Percentiles rank a stretch among this genome's conserved stretches.
These are phyloP conservation scores for Terfezia boudieri DNA, from an alignment of 495 filamentous ascomycete genomes.

Conservation along the genomic window DNA sequence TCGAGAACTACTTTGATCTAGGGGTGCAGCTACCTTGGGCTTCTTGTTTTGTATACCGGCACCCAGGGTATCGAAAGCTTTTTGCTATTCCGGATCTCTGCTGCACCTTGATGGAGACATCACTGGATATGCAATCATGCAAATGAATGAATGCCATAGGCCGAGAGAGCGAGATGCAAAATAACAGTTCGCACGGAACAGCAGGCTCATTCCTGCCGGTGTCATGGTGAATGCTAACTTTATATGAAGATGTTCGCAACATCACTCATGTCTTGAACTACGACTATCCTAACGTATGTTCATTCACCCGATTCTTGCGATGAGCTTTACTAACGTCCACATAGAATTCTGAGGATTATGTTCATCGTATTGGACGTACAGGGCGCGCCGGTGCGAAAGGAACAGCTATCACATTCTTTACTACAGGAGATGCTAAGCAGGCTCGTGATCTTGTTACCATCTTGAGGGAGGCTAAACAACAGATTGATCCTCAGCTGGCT, in stretches of 20 bases:
- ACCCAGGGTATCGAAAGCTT: background rate
- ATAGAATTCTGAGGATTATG: constrained; percentile 99
- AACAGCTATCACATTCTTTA: constrained; percentile 90
- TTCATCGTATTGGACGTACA: constrained; percentile 95
- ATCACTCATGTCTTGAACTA: constrained; percentile 99
- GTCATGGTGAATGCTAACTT: constrained; percentile 51
- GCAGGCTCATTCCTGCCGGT: constrained; percentile 12
- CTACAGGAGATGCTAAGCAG: constrained; percentile 96
- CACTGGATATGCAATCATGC: background rate
- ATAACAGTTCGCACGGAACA: constrained; percentile 17
- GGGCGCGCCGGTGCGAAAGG: constrained; percentile 85
- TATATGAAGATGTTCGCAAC: constrained; percentile 90
- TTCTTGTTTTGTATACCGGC: background rate
- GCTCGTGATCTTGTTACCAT: constrained; percentile 87
- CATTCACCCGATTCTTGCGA: background rate
- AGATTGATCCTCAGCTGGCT: constrained; percentile 81
- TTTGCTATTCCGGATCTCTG: background rate
- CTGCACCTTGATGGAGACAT: background rate
- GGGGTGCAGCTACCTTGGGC: constrained; percentile 15
- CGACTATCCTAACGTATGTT: constrained; percentile 40
- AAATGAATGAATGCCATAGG: constrained; percentile 2
- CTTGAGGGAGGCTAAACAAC: constrained; percentile 91
- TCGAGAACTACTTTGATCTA: constrained; percentile 20
- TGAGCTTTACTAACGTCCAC: constrained; percentile 24
- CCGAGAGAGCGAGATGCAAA: constrained; percentile 20